Evolutionary conservation across 148 eudicot genomes (phyloP).

Genomic region (Amaranthus hypochondriacus): DNA sequence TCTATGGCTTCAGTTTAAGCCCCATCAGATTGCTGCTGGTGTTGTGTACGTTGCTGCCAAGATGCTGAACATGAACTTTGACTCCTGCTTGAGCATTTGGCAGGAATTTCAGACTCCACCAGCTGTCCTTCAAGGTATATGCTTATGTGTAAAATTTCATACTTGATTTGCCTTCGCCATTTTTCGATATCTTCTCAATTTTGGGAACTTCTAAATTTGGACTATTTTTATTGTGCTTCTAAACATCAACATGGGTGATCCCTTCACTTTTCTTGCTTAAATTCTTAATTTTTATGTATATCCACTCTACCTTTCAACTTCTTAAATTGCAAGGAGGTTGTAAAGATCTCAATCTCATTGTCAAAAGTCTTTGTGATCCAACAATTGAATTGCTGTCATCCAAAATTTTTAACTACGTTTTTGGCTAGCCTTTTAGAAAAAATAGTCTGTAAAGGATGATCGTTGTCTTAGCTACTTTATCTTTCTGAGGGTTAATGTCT

Average conservation of each 20-base stretch:
- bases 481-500: too few species aligned
- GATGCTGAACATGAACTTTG: conserved; percentile 65
- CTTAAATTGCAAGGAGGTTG: too few species aligned
- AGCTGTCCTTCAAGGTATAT: conserved; percentile 55
- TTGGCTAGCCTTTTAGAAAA: too few species aligned
- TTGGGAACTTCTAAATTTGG: not conserved
- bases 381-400: too few species aligned
- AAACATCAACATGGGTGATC: not conserved
- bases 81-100: conserved; percentile 63
- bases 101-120: conserved; percentile 77
- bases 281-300: not conserved
- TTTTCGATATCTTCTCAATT: not conserved
- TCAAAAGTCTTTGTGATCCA: too few species aligned
- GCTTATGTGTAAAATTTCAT: conserved; percentile 2
- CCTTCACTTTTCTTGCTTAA: not conserved
- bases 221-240: not conserved
- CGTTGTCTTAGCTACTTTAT: too few species aligned
- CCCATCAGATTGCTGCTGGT: conserved; percentile 96
- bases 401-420: too few species aligned
- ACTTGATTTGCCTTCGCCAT: not conserved
- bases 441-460: too few species aligned
- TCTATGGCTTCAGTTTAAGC: conserved; percentile 95
- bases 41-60: conserved; percentile 89
- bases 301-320: too few species aligned
- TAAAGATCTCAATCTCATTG: too few species aligned